Conservation (phyloP, 352 stramenopile genomes). For the Globisporangium viniferum region DNA sequence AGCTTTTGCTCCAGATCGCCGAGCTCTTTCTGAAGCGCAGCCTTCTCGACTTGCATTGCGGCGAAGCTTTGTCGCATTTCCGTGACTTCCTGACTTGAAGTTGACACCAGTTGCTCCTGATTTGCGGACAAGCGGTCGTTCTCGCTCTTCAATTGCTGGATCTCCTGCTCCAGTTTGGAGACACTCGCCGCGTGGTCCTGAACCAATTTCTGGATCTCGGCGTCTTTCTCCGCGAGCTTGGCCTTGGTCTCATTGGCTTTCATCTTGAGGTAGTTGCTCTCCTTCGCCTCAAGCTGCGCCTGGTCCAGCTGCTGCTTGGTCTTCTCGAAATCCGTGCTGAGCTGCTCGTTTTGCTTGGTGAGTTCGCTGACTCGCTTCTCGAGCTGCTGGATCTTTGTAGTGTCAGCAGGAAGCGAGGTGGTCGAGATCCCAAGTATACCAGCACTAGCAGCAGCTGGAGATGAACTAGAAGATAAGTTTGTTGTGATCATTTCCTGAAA, state of each 20-base stretch:
- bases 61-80: constrained; percentile 23
- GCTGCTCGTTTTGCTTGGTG: constrained; percentile 21
- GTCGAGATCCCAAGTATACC: background rate
- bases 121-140: constrained; percentile 22
- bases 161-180: constrained; percentile 22
- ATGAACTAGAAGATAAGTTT: constrained; percentile 4
- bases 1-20: constrained; percentile 23
- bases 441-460: background rate
- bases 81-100: constrained; percentile 24
- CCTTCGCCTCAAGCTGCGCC: constrained; percentile 42
- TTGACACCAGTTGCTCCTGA: constrained; percentile 20
- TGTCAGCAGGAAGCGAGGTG: constrained; percentile 1
- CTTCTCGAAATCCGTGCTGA: constrained; percentile 13
- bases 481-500: constrained; percentile 22
- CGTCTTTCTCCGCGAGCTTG: constrained; percentile 37
- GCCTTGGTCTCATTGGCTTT: constrained; percentile 45
- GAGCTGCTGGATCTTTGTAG: constrained; percentile 28
- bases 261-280: constrained; percentile 56
- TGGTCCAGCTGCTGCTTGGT: constrained; percentile 26
- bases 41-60: constrained; percentile 13
- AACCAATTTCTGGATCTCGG: constrained; percentile 8
- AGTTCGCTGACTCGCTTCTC: constrained; percentile 33
- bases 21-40: constrained; percentile 22
- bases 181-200: constrained; percentile 16
- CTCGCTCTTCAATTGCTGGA: constrained; percentile 24